These are phyloP conservation scores for Cardamine chenopodiifolia DNA, from an alignment of 345 rosid genomes.

Conservation along the genomic window DNA sequence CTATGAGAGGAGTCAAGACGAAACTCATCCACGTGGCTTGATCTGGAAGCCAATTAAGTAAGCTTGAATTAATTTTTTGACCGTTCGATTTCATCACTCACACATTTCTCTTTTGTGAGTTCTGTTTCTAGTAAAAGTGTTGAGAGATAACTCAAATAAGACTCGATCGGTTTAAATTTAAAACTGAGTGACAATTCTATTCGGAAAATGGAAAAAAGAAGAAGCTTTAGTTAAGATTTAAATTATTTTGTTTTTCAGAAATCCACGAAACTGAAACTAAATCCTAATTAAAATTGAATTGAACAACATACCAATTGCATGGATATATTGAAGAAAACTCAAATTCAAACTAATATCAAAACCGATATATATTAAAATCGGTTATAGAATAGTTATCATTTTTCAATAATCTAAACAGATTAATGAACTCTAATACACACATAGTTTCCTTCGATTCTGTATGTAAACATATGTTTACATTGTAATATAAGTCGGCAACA, in stretches of 20 bases:
- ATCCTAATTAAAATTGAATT: not conserved
- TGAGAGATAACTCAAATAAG: not conserved
- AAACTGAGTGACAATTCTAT: not conserved
- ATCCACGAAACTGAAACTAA: not conserved
- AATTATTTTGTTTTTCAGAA: not conserved
- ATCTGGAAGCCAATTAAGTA: not conserved
- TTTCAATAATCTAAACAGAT: no score
- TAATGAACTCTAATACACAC: not conserved
- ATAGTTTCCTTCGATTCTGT: not conserved
- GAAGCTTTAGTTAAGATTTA: not conserved
- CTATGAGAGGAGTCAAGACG: constrained; percentile 31
- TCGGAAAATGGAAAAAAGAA: not conserved
- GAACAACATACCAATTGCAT: not conserved
- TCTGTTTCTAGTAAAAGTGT: not conserved
- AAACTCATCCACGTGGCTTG: constrained; percentile 34
- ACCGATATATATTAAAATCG: no score
- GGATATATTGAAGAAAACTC: not conserved
- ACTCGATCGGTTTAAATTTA: not conserved
- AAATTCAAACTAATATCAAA: not conserved
- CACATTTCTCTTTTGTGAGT: not conserved
- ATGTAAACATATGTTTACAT: no score
- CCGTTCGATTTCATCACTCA: constrained; percentile 36
- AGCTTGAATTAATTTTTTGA: not conserved
- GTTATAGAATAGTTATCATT: no score
- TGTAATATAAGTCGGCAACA: not conserved